A percentile compares a stretch with the other conserved stretches of the same genome.
These are phyloP conservation scores for Lycium ferocissimum DNA, from an alignment of 257 asterid genomes.

Conservation along the genomic window DNA sequence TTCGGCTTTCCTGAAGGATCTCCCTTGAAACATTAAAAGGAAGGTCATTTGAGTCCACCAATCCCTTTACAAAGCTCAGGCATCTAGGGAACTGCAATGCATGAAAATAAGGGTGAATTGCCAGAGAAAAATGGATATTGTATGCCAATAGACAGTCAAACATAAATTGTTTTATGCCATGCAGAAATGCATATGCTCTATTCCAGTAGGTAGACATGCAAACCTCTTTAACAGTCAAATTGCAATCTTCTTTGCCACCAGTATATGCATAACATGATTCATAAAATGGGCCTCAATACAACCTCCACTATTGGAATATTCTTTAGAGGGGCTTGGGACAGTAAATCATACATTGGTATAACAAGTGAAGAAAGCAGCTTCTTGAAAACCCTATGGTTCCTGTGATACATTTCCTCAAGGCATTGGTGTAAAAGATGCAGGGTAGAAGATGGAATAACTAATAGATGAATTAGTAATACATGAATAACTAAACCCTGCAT, in stretches of 20 bases:
- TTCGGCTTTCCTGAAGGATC: conserved; percentile 97
- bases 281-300: neutral
- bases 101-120: conserved; percentile 29
- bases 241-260: neutral
- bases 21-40: conserved; percentile 97
- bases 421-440: too few species aligned
- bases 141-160: neutral
- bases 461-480: too few species aligned
- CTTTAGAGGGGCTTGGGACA: neutral
- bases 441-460: too few species aligned
- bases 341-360: neutral
- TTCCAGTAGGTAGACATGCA: neutral
- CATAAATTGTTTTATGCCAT: neutral
- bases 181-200: neutral
- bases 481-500: too few species aligned
- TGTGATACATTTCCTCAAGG: too few species aligned
- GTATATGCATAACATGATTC: neutral
- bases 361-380: neutral
- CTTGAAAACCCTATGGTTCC: neutral
- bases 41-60: conserved; percentile 94
- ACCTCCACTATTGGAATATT: neutral
- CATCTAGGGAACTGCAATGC: conserved; percentile 84
- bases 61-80: conserved; percentile 95
- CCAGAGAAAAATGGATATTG: neutral
- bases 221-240: neutral